Evolutionary conservation across 768 basidiomycete species (phyloP).

Genomic region (Tulasnella sp.): DNA sequence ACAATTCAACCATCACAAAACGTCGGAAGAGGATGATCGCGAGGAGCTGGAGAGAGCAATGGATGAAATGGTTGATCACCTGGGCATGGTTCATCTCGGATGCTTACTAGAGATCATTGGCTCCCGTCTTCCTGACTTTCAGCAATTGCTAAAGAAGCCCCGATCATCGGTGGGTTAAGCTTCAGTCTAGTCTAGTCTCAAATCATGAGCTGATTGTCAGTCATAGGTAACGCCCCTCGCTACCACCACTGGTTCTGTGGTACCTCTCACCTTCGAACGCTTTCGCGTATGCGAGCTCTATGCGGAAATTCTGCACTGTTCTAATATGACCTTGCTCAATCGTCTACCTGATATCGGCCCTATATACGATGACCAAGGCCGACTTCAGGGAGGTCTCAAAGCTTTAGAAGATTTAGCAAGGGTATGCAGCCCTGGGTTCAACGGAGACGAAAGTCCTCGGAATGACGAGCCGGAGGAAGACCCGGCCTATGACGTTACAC

Average conservation of each 20-base stretch:
- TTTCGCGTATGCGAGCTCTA: conserved; percentile 95
- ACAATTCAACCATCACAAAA: conserved; percentile 30
- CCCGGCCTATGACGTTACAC: not conserved
- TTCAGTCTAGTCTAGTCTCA: too few relatives aligned
- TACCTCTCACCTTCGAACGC: conserved; percentile 85
- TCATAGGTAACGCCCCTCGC: conserved; percentile 55
- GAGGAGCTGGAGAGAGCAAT: conserved; percentile 59
- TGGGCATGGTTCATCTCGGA: conserved; percentile 87
- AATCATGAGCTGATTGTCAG: too few relatives aligned
- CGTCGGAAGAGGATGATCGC: conserved; percentile 37
- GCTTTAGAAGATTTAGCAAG: conserved; percentile 79
- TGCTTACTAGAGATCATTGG: conserved; percentile 65
- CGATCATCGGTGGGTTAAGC: conserved; percentile 65
- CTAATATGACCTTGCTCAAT: conserved; percentile 94
- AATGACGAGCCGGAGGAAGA: conserved; percentile 14
- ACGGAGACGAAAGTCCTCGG: conserved; percentile 31
- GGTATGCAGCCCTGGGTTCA: conserved; percentile 52
- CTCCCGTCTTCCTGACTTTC: conserved; percentile 54
- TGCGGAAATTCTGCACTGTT: conserved; percentile 93
- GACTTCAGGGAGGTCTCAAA: conserved; percentile 74
- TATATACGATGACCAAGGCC: conserved; percentile 72
- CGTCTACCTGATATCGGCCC: conserved; percentile 55
- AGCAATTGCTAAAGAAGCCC: conserved; percentile 57
- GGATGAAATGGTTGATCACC: conserved; percentile 69
- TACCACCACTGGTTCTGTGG: conserved; percentile 62